A percentile compares a stretch with the other conserved stretches of the same genome.
phyloP scores from a whole-genome alignment of 106 monocot species.

The Phalaenopsis aphrodite region DNA sequence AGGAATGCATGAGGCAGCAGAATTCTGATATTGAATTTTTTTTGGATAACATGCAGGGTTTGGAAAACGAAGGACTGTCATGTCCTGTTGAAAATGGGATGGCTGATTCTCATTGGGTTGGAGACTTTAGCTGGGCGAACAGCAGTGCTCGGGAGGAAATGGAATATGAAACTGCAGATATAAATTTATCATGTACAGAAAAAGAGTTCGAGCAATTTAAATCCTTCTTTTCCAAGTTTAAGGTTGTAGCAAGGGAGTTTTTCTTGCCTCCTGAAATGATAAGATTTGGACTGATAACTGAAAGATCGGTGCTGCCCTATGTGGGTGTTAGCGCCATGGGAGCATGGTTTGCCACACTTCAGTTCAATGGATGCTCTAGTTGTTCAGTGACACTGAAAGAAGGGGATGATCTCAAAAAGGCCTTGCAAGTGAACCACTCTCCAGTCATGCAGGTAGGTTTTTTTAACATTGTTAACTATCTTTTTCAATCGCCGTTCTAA shows the following conservation, averaged over 20 bases:
- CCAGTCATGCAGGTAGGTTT: conserved; percentile 62
- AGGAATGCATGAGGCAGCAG: conserved; percentile 7
- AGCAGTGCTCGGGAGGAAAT: conserved; percentile 28
- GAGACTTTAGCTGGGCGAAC: conserved; percentile 36
- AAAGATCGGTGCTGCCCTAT: conserved; percentile 51
- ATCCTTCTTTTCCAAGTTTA: conserved; percentile 62
- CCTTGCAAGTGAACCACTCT: conserved; percentile 35
- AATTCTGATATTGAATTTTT: conserved; percentile 31
- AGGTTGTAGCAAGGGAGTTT: conserved; percentile 48
- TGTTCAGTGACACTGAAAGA: conserved; percentile 50
- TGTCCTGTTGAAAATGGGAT: conserved; percentile 32
- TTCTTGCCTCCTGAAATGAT: conserved; percentile 68
- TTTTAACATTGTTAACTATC: not conserved
- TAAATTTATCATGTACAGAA: conserved; percentile 30
- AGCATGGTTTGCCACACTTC: conserved; percentile 53
- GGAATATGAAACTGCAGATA: conserved; percentile 19
- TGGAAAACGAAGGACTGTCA: conserved; percentile 46
- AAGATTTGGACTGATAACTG: conserved; percentile 70
- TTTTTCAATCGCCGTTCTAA: not conserved
- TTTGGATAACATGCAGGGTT: conserved; percentile 47
- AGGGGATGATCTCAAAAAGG: conserved; percentile 47
- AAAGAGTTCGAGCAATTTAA: conserved; percentile 56
- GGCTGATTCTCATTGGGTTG: conserved; percentile 27
- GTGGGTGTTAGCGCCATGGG: conserved; percentile 38
- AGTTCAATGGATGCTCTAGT: conserved; percentile 58